Evolutionary conservation across 345 rosid genomes (phyloP).

Genomic region (Hibiscus mutabilis): DNA sequence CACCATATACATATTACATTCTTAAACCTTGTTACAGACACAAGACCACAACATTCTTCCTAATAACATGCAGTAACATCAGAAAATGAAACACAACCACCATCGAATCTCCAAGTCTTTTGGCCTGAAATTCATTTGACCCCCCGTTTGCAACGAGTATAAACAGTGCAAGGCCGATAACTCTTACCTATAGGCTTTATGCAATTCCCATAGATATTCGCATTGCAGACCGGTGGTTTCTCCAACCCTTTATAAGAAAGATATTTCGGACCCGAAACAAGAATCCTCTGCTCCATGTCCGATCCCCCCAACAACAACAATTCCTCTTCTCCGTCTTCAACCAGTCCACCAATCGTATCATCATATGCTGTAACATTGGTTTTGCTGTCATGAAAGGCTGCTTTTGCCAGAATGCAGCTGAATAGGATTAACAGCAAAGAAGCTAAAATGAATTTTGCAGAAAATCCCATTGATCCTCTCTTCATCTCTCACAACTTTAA

Average conservation of each 20-base stretch:
- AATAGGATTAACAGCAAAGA: background rate
- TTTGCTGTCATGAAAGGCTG: background rate
- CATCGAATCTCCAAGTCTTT: background rate
- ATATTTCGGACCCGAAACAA: background rate
- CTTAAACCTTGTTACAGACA: background rate
- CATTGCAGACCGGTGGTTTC: background rate
- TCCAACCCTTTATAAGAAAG: background rate
- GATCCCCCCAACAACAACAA: background rate
- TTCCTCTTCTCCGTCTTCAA: background rate
- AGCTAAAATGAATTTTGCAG: background rate
- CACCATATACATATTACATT: background rate
- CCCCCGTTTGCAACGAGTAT: conserved; percentile 9
- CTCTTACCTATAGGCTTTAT: background rate
- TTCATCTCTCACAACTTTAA: background rate
- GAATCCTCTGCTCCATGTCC: too few species aligned
- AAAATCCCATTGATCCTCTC: background rate
- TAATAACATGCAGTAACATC: background rate
- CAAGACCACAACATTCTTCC: background rate
- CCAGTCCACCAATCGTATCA: background rate
- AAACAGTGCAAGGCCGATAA: background rate
- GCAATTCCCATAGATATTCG: conserved; percentile 1
- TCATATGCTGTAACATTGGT: background rate
- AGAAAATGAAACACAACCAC: background rate
- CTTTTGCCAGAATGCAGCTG: background rate
- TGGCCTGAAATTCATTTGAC: background rate